Percentiles rank a stretch among this genome's conserved stretches.
Evolutionary conservation across 345 rosid species (phyloP).

Genomic region (Acer campestre): DNA sequence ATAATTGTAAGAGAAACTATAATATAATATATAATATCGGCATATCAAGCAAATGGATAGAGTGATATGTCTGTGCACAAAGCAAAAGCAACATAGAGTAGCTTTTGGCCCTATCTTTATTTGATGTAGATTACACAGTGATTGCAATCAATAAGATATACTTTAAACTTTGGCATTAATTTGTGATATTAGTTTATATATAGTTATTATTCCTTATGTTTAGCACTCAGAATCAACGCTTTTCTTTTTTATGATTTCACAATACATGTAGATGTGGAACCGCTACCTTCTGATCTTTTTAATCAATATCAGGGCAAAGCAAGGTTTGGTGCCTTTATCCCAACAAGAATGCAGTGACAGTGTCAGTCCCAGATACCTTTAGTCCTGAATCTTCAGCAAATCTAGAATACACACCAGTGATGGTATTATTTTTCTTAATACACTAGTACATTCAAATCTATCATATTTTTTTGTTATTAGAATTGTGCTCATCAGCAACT

Average conservation of each 20-base stretch:
- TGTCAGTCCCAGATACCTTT: slow-evolving; percentile 60
- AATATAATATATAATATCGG: neutral
- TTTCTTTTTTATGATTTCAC: neutral
- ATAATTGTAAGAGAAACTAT: neutral
- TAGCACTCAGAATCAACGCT: neutral
- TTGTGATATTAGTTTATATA: neutral
- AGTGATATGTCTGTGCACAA: neutral
- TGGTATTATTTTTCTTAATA: slow-evolving; percentile 32
- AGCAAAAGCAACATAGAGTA: neutral
- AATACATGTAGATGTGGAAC: neutral
- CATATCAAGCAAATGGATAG: neutral
- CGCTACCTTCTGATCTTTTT: neutral
- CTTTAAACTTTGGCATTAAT: neutral
- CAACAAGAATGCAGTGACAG: slow-evolving; percentile 57
- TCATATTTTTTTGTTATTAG: neutral
- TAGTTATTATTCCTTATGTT: neutral
- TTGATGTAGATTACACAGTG: slow-evolving; percentile 6
- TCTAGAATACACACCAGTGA: slow-evolving; percentile 27
- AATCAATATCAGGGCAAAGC: slow-evolving; percentile 59
- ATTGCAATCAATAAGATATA: neutral
- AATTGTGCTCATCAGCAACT: neutral
- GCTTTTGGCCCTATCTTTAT: neutral
- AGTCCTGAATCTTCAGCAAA: slow-evolving; percentile 35
- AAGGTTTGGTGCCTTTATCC: slow-evolving; percentile 93
- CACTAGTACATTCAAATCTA: neutral